Evolutionary conservation across 441 rosid species (phyloP).

Genomic region (Adansonia rubrostipa): DNA sequence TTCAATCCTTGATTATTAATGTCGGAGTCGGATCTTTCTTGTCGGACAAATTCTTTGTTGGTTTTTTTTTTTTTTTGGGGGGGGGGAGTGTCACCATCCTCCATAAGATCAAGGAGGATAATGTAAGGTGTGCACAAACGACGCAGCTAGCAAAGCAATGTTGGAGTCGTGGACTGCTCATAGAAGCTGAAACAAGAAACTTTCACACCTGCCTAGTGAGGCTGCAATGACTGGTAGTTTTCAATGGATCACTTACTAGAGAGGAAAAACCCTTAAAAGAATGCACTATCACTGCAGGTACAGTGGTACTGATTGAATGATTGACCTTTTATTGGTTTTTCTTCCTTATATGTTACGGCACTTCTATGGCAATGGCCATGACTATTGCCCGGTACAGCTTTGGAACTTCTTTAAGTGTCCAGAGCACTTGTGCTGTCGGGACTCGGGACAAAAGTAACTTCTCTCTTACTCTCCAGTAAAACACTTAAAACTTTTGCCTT

Average conservation of each 20-base stretch:
- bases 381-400: not conserved
- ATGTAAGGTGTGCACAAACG: conserved; percentile 31
- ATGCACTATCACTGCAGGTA: not conserved
- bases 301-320: not conserved
- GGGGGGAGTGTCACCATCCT: not conserved
- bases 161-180: not conserved
- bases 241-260: not conserved
- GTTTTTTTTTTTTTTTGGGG: not conserved
- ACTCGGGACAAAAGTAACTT: not conserved
- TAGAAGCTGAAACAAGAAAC: not conserved
- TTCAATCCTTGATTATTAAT: not conserved
- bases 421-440: not conserved
- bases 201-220: conserved; percentile 32
- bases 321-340: not conserved
- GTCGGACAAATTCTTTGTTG: not conserved
- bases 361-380: not conserved
- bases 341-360: not conserved
- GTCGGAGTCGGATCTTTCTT: not conserved
- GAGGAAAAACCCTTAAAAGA: not conserved
- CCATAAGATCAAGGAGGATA: not conserved
- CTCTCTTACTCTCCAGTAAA: not conserved
- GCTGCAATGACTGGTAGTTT: conserved; percentile 29
- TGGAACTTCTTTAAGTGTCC: not conserved
- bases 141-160: conserved; percentile 26
- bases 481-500: not conserved